Percentiles rank a stretch among this genome's conserved stretches.
Conservation (phyloP, 192 early-diverging fungal genomes). For the Coemansia javaensis region DNA sequence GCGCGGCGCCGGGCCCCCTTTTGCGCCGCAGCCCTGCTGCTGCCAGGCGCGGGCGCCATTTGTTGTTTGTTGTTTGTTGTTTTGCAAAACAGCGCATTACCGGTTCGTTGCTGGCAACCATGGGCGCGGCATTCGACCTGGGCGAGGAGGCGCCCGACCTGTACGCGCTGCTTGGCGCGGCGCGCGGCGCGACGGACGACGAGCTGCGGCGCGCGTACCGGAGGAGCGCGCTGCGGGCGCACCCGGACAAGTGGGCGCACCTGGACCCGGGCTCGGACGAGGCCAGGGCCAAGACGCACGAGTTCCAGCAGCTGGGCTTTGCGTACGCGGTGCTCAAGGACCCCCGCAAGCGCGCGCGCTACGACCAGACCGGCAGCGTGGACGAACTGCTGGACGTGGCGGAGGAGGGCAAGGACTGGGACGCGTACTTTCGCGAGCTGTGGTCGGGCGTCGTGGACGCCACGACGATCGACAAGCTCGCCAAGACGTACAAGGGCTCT, state of each 20-base stretch:
- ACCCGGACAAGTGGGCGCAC: conserved; percentile 87
- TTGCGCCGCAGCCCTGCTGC: no score
- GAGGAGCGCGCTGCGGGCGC: conserved; percentile 73
- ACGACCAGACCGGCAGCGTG: conserved; percentile 73
- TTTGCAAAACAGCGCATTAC: neutral
- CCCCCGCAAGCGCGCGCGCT: conserved; percentile 54
- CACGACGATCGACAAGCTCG: conserved; percentile 68
- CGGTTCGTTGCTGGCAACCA: conserved; percentile 8
- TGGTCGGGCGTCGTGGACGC: conserved; percentile 69
- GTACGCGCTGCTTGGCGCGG: conserved; percentile 77
- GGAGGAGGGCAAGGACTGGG: conserved; percentile 65
- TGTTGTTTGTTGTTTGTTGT: no score
- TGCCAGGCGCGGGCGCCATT: no score
- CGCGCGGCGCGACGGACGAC: conserved; percentile 61
- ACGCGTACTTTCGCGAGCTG: conserved; percentile 75
- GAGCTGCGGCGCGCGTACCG: conserved; percentile 94
- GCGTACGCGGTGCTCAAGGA: conserved; percentile 76
- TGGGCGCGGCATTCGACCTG: conserved; percentile 21
- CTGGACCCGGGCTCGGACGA: conserved; percentile 14
- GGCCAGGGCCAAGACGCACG: conserved; percentile 43
- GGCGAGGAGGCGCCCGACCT: conserved; percentile 57
- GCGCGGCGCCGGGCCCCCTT: no score
- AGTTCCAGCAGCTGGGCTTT: conserved; percentile 71
- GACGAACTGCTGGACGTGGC: conserved; percentile 47
- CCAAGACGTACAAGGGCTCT: conserved; percentile 61